phyloP scores from a whole-genome alignment of 108 stramenopile genomes.

The Nannochloropsis oceanica region DNA sequence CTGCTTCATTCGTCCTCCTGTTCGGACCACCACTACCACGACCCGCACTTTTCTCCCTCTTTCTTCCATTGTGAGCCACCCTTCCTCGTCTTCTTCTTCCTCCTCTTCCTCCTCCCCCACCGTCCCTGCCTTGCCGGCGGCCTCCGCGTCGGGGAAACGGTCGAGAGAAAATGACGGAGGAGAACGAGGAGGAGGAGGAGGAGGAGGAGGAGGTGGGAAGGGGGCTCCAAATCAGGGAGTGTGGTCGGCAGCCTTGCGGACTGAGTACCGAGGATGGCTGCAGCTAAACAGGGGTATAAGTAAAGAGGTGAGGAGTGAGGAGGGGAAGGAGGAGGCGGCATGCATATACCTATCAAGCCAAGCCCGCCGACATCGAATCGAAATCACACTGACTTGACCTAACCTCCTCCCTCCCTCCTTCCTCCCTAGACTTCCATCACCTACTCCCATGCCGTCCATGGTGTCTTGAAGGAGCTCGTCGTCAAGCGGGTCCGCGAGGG shows the following conservation, averaged over 20 bases:
- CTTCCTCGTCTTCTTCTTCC: no score
- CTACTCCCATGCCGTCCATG: background rate
- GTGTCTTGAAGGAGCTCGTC: background rate
- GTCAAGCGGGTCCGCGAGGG: background rate
- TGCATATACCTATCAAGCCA: background rate
- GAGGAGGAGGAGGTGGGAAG: slow-evolving; percentile 25
- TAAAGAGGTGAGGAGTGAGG: background rate
- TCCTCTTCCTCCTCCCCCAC: no score
- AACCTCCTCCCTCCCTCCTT: background rate
- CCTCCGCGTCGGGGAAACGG: slow-evolving; percentile 10
- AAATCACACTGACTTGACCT: background rate
- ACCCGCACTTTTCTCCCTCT: no score
- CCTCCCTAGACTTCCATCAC: background rate
- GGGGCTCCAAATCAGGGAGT: background rate
- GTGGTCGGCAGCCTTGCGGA: background rate
- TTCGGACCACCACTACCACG: no score
- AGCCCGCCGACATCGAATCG: background rate
- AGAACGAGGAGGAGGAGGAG: slow-evolving; percentile 23
- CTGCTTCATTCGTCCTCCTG: no score
- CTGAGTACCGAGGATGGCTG: background rate
- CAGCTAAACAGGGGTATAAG: background rate
- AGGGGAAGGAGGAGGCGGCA: background rate
- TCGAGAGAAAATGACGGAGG: slow-evolving; percentile 22
- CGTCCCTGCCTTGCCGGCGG: no score
- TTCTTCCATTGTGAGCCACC: no score